Evolutionary conservation across 1,284 basidiomycete genomes (phyloP), one percentile per base, ranked within the genome.

Genomic region (Boletellus deceptivus): DNA sequence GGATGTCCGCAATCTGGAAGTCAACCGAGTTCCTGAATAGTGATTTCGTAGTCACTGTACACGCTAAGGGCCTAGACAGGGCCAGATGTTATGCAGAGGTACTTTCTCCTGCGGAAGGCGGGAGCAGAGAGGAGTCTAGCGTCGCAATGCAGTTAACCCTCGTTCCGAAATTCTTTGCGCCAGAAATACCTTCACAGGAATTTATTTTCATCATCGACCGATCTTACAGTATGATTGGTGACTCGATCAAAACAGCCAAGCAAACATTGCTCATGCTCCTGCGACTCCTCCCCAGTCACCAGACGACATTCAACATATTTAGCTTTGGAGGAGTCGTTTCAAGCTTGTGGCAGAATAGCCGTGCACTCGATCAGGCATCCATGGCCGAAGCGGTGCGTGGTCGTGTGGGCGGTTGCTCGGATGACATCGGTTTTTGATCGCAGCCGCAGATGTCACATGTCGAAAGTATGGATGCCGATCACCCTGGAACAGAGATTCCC

Each of bases 31-130:
- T 75, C 55, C 65, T 80, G 14, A 62, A 63, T 0, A 56, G 63
- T 4, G 78, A 80, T 55, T 81, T 82, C 44, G 66, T 80, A 3
- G 53, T 82, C 24, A 64, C 72, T 14, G 66, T 80, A 24, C 61
- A 70, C 25, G 75, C 79, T 0, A 64, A 71, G 4, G 73, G 65
- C 5, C 62, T 83, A 3, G 80, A 81, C 53, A 57, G 62, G 22
- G 76, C 81, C 3, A 72, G 81, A 9, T 82, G 80, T 52, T 79
- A 83, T 56, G 78, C 75, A 1, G 80, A 83, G 55, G 58, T 73
- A 3, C 20, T 17, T n/a, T 3, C 4, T 43, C 8, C 17, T 4
- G 4, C 24, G 4, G 18, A 18, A 37, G 17, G 8, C 3, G 33
- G n/a, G 25, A 24, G 16, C 34, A 11, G 34, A 6, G 55, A 56